A percentile compares a stretch with the other conserved stretches of the same genome.
Conservation (phyloP, 441 rosid species). For the Manihot esculenta region DNA sequence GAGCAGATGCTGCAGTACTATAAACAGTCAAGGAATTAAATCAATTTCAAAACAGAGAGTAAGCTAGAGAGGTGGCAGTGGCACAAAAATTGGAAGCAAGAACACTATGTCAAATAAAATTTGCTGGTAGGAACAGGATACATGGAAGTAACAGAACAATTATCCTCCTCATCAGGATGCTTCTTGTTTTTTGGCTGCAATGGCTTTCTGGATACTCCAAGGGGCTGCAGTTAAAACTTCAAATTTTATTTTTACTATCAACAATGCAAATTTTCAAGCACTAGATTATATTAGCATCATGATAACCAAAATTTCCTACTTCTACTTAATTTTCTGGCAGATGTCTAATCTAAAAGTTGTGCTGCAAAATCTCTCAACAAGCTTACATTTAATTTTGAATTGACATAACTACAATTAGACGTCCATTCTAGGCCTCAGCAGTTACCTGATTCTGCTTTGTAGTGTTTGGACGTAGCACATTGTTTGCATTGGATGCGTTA, state of each 20-base stretch:
- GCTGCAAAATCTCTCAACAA: neutral
- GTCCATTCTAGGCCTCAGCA: constrained; percentile 10
- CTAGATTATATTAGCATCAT: neutral
- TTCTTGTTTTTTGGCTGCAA: constrained; percentile 85
- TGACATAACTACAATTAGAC: neutral
- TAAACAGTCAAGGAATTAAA: constrained; percentile 35
- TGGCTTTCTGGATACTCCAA: constrained; percentile 61
- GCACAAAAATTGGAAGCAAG: constrained; percentile 8
- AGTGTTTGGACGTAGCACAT: constrained; percentile 31
- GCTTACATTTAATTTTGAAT: constrained; percentile 1
- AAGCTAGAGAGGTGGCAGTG: neutral
- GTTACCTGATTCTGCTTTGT: constrained; percentile 53
- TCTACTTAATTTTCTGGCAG: neutral
- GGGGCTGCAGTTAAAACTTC: constrained; percentile 37
- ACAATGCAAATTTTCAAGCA: constrained; percentile 5
- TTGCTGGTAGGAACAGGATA: constrained; percentile 39
- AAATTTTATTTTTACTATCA: constrained; percentile 11
- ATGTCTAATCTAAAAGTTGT: neutral
- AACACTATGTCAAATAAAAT: constrained; percentile 16
- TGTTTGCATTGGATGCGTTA: constrained; percentile 39
- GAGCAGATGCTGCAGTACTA: constrained; percentile 55
- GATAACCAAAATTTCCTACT: neutral
- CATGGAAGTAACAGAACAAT: constrained; percentile 69
- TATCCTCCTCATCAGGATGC: constrained; percentile 86
- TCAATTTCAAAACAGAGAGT: constrained; percentile 12